Conservation (phyloP, 371 early-diverging fungal genomes). For the Dentiscutata heterogama region DNA sequence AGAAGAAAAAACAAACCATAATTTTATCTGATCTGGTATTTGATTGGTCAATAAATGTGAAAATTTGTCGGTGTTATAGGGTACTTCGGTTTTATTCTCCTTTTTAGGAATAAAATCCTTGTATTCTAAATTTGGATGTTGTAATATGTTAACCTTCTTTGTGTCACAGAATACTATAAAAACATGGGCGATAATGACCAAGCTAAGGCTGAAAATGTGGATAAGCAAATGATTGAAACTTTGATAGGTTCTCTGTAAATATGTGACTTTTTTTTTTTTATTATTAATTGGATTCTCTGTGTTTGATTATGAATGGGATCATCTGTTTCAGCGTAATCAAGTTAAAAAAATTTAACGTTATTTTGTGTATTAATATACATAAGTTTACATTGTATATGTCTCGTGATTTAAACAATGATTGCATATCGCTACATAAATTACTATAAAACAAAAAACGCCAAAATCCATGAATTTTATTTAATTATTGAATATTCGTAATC, state of each 20-base stretch:
- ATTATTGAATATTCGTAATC: too few relatives aligned
- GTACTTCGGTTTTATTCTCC: background rate
- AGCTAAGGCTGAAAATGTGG: background rate
- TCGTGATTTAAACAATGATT: too few relatives aligned
- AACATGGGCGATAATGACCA: conserved; percentile 18
- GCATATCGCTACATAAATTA: too few relatives aligned
- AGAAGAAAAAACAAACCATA: background rate
- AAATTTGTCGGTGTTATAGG: too few relatives aligned
- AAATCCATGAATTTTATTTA: too few relatives aligned
- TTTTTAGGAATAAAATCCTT: background rate
- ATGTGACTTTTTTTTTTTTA: background rate
- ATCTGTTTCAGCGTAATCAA: too few relatives aligned
- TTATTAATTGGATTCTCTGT: background rate
- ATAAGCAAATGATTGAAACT: conserved; percentile 16
- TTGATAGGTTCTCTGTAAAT: conserved; percentile 37
- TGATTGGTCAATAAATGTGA: background rate
- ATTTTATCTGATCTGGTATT: background rate
- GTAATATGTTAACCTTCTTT: background rate
- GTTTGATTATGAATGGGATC: too few relatives aligned
- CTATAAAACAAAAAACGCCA: too few relatives aligned
- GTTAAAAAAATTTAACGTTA: too few relatives aligned
- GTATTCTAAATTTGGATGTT: conserved; percentile 35
- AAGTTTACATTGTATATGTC: too few relatives aligned
- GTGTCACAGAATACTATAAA: conserved; percentile 28
- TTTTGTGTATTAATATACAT: too few relatives aligned